Conservation (phyloP, 306 rosid genomes). For the Begonia masoniana region DNA sequence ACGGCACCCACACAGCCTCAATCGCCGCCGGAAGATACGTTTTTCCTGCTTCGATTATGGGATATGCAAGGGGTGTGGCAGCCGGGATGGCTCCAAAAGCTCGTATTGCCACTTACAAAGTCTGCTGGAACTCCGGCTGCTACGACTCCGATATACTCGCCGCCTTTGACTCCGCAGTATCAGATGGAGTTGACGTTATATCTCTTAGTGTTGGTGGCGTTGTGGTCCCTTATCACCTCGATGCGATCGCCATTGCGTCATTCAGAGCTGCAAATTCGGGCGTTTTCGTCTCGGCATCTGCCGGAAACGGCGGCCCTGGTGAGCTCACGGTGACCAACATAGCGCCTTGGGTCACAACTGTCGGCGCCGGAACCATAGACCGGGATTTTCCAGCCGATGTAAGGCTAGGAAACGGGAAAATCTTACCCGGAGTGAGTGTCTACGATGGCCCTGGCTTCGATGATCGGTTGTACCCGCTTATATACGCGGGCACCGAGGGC, state of each 20-base stretch:
- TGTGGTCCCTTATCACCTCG: slow-evolving; percentile 54
- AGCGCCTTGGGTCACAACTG: slow-evolving; percentile 77
- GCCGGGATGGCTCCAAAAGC: slow-evolving; percentile 83
- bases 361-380: slow-evolving; percentile 73
- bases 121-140: slow-evolving; percentile 64
- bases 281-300: slow-evolving; percentile 58
- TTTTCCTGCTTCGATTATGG: slow-evolving; percentile 40
- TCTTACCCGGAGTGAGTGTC: slow-evolving; percentile 34
- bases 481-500: slow-evolving; percentile 38
- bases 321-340: slow-evolving; percentile 51
- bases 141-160: slow-evolving; percentile 63
- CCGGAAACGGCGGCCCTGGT: slow-evolving; percentile 70
- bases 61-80: slow-evolving; percentile 53
- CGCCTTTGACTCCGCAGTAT: slow-evolving; percentile 62
- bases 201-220: slow-evolving; percentile 70
- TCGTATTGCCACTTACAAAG: slow-evolving; percentile 51
- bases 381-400: slow-evolving; percentile 63
- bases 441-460: slow-evolving; percentile 49
- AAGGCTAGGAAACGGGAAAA: slow-evolving; percentile 48
- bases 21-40: slow-evolving; percentile 73
- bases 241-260: slow-evolving; percentile 50
- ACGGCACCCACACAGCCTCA: slow-evolving; percentile 67
- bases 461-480: slow-evolving; percentile 45
- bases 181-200: slow-evolving; percentile 52
- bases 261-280: slow-evolving; percentile 41